Evolutionary conservation across 495 filamentous ascomycete species (phyloP), one percentile per base, ranked within the genome.

Genomic region (Echria macrotheca): DNA sequence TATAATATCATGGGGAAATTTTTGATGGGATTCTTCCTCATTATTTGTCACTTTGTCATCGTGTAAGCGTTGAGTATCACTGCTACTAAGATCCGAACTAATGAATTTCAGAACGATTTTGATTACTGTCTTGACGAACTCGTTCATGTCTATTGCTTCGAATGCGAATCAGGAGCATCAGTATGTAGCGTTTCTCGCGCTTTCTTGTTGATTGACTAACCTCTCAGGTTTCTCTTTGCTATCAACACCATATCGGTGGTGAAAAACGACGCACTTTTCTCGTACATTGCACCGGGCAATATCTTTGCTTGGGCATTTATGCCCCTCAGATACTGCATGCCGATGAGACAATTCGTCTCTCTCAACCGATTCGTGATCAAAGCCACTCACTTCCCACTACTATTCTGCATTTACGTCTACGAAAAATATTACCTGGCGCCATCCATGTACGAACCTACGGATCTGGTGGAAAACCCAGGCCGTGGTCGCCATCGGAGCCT

Each of bases 161-260:
- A 96, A 95, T 60, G 87, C 89, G 6, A 85, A 90, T 47, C 82
- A 95, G 60, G 90, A 95, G 66, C 89, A 95, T 64, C 89, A 94
- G 70, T 75, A 64, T n/a, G 71, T 56, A 11, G 4, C 12, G 15
- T 0, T 8, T 42, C 9, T 23, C 23, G 2, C 9, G 7, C 1
- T 8, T 8, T n/a, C 1, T n/a, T 9, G 0, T 17, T 31, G n/a
- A 24, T 45, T 33, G 28, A 55, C 54, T 26, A 57, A 35, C 12
- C 1, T 7, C 8, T 7, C 31, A 75, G 72, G 41, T 96, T 95
- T 58, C 69, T 95, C 3, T 94, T 96, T 61, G 88, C 91, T 5
- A 85, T 96, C 63, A 95, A 95, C 55, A 89, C 89, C 5, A 90
- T 95, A 29, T 93, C 89, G 3, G 87, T 96, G 86, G 91, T 96